Conservation (phyloP, 2,329 filamentous ascomycete species). For the Pyrenochaeta sp. region DNA sequence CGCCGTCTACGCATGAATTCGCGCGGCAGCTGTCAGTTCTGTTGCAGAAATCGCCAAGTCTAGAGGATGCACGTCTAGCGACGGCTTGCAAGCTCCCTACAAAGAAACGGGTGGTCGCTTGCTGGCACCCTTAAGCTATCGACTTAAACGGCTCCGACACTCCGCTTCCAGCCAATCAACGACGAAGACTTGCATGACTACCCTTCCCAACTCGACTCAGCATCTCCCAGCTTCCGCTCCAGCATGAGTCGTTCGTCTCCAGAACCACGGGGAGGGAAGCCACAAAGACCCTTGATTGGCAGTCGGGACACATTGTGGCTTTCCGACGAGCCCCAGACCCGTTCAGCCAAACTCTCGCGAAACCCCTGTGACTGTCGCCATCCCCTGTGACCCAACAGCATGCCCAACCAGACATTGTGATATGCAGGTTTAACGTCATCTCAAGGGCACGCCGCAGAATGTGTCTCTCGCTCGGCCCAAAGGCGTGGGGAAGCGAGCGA, state of each 20-base stretch:
- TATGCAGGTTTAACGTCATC: not conserved
- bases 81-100: not conserved
- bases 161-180: conserved; percentile 12
- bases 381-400: not conserved
- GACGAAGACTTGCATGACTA: not conserved
- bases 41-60: not conserved
- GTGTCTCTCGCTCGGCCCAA: not conserved
- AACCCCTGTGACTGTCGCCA: conserved; percentile 11
- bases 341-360: conserved; percentile 3
- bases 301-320: not conserved
- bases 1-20: not conserved
- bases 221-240: not conserved
- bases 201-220: conserved; percentile 5
- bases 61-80: not conserved
- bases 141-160: not conserved
- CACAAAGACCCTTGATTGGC: conserved; percentile 17
- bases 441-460: not conserved
- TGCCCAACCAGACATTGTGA: not conserved
- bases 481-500: not conserved
- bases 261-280: not conserved
- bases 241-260: conserved; percentile 13
- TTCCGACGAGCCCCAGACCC: not conserved
- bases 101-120: not conserved
- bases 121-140: not conserved
- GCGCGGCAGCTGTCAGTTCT: not conserved